These are phyloP conservation scores for Clathrus columnatus DNA, from an alignment of 768 basidiomycete genomes.

Conservation along the genomic window DNA sequence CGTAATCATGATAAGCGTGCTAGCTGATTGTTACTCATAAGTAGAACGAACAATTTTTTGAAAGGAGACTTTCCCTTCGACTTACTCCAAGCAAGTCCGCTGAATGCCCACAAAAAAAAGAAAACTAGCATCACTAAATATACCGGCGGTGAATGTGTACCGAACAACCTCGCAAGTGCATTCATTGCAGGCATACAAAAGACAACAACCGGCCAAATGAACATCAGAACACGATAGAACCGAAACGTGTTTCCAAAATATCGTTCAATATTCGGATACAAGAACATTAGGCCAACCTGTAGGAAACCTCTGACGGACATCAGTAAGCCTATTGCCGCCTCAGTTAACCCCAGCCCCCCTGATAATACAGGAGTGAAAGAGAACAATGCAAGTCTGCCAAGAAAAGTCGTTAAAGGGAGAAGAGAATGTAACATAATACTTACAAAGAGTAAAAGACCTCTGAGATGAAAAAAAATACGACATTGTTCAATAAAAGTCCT, in stretches of 20 bases:
- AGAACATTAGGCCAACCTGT: not conserved
- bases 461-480: slow-evolving; percentile 1
- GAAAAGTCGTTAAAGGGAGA: too few species aligned
- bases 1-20: slow-evolving; percentile 10
- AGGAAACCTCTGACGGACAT: slow-evolving; percentile 12
- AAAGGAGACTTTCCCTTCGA: not conserved
- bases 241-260: slow-evolving; percentile 5
- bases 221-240: slow-evolving; percentile 4
- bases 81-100: slow-evolving; percentile 11
- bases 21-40: not conserved
- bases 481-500: slow-evolving; percentile 1
- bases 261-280: slow-evolving; percentile 3
- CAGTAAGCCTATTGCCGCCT: slow-evolving; percentile 12
- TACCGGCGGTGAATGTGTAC: not conserved
- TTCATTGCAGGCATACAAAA: slow-evolving; percentile 7
- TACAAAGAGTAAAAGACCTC: slow-evolving; percentile 10
- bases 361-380: slow-evolving; percentile 13
- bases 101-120: slow-evolving; percentile 7
- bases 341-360: slow-evolving; percentile 12
- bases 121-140: slow-evolving; percentile 3
- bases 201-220: slow-evolving; percentile 6
- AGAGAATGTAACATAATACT: too few species aligned
- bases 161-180: not conserved
- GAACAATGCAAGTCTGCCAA: slow-evolving; percentile 9
- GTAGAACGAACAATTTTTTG: too few species aligned